Evolutionary conservation across 164 flowering plant species (phyloP).

Genomic region (Dillenia suffruticosa): DNA sequence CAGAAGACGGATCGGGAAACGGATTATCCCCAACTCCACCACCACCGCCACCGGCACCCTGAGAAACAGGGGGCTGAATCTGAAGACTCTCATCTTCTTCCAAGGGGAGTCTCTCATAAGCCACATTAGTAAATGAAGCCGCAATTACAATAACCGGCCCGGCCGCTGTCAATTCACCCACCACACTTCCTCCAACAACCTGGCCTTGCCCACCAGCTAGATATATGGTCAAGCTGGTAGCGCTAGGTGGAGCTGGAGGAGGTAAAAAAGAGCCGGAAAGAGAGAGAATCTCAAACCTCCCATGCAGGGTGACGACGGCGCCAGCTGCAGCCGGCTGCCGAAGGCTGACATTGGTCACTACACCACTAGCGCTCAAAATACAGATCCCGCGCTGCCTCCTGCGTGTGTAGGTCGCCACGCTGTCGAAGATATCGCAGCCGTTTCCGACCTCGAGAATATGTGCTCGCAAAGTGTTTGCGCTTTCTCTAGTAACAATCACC

Average conservation of each 20-base stretch:
- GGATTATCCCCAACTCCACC: conserved; percentile 27
- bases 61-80: conserved; percentile 30
- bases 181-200: conserved; percentile 84
- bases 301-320: conserved; percentile 64
- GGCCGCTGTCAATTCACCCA: conserved; percentile 71
- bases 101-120: conserved; percentile 74
- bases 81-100: conserved; percentile 53
- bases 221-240: conserved; percentile 69
- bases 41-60: conserved; percentile 25
- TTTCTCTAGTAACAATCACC: conserved; percentile 72
- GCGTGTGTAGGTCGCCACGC: conserved; percentile 60
- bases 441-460: conserved; percentile 68
- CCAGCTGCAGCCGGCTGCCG: conserved; percentile 66
- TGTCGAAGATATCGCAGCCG: conserved; percentile 75
- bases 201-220: conserved; percentile 88
- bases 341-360: conserved; percentile 70
- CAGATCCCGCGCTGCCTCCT: conserved; percentile 81
- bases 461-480: conserved; percentile 78
- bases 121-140: conserved; percentile 80
- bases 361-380: conserved; percentile 68
- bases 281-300: conserved; percentile 79
- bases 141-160: conserved; percentile 86
- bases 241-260: conserved; percentile 93
- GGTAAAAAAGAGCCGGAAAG: conserved; percentile 83
- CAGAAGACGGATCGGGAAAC: conserved; percentile 60